These are phyloP conservation scores for Camelina laxa DNA, from an alignment of 345 rosid species.

Conservation along the genomic window DNA sequence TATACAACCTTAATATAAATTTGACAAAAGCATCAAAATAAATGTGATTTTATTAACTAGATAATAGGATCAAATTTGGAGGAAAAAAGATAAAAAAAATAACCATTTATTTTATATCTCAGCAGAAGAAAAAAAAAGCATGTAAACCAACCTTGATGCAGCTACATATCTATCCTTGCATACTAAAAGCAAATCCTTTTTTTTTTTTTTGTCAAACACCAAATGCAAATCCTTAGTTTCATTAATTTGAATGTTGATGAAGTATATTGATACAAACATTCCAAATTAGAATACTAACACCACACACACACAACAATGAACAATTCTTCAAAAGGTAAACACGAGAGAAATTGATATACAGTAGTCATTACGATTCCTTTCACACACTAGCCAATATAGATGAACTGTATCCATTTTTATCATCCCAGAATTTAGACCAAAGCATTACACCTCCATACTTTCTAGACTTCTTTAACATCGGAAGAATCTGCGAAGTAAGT, in stretches of 20 bases:
- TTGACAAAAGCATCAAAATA: neutral
- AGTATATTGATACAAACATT: neutral
- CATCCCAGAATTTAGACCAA: constrained; percentile 65
- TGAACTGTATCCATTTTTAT: constrained; percentile 55
- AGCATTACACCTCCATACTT: constrained; percentile 74
- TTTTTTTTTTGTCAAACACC: too few relatives aligned
- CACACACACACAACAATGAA: neutral
- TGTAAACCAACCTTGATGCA: too few relatives aligned
- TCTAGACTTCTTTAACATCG: constrained; percentile 47
- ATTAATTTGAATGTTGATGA: constrained; percentile 2
- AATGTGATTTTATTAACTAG: neutral
- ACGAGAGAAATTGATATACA: neutral
- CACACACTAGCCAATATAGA: constrained; percentile 51
- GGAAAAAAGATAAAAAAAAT: too few relatives aligned
- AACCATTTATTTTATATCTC: too few relatives aligned
- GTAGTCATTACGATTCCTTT: constrained; percentile 23
- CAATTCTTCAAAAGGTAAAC: constrained; percentile 20
- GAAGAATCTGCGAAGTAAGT: constrained; percentile 52
- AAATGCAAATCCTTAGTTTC: neutral
- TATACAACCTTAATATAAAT: constrained; percentile 47
- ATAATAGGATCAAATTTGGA: neutral
- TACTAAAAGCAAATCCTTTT: too few relatives aligned
- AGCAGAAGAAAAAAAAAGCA: too few relatives aligned
- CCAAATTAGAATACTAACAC: neutral
- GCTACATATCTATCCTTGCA: too few relatives aligned